A percentile compares a stretch with the other conserved stretches of the same genome.
Evolutionary conservation across 2,329 filamentous ascomycete genomes (phyloP).

Genomic region (Colletotrichum theobromicola): DNA sequence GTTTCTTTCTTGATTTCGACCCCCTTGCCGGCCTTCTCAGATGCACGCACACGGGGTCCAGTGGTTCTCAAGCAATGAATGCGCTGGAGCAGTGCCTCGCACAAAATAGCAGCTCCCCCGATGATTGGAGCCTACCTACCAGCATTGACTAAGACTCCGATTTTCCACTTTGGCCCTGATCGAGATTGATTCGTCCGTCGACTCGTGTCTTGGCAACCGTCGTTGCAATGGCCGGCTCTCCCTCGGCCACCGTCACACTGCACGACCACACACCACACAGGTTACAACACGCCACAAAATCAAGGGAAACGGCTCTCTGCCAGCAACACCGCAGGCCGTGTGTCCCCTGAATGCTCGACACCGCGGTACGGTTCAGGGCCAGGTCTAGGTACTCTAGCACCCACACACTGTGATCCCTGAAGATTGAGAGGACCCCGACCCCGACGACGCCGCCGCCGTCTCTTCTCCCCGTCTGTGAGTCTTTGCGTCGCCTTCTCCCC

Average conservation of each 20-base stretch:
- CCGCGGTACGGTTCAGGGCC: background rate
- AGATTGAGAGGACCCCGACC: background rate
- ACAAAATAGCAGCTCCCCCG: conserved; percentile 5
- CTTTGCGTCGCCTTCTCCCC: background rate
- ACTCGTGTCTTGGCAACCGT: background rate
- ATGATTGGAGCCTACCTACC: background rate
- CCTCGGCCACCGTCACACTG: background rate
- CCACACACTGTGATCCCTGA: background rate
- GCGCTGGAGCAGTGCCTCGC: background rate
- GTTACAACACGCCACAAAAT: background rate
- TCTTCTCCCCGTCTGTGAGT: background rate
- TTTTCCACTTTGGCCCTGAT: background rate
- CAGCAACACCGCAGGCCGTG: background rate
- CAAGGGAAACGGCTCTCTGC: background rate
- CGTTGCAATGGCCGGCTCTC: background rate
- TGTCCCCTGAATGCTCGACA: background rate
- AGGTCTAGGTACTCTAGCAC: background rate
- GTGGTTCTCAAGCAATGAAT: background rate
- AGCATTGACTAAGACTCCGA: background rate
- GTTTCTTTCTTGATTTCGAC: background rate
- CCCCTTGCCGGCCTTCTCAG: background rate
- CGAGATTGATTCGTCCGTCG: conserved; percentile 3
- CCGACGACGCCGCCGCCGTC: background rate
- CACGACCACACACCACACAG: background rate
- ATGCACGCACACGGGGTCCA: background rate